Conservation (phyloP, 176 grass and related monocot species). For the Carex littledalei region DNA sequence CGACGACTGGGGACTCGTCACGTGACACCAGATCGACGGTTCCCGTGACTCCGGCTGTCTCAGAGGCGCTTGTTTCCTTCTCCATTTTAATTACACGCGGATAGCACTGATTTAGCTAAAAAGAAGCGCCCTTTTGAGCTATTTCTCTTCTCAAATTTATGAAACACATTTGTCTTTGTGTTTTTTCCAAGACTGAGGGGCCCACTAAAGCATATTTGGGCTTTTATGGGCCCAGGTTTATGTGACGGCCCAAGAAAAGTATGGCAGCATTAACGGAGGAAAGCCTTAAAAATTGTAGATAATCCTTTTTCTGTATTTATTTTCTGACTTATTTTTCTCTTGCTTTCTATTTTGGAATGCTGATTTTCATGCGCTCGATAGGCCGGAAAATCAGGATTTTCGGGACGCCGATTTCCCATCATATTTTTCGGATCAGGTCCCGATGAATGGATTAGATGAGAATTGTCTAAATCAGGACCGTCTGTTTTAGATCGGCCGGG, state of each 20-base stretch:
- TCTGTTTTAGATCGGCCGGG: neutral
- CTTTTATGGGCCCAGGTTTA: neutral
- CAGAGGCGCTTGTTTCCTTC: constrained; percentile 2
- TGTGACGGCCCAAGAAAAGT: neutral
- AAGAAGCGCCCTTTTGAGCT: neutral
- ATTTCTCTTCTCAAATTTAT: neutral
- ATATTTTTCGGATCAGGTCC: neutral
- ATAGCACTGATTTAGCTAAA: neutral
- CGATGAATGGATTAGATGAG: neutral
- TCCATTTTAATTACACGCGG: neutral
- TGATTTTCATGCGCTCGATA: neutral
- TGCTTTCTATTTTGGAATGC: neutral
- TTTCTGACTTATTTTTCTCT: neutral
- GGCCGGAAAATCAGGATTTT: neutral
- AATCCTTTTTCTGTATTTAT: neutral
- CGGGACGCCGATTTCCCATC: neutral
- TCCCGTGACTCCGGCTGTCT: constrained; percentile 30
- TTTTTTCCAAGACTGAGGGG: neutral
- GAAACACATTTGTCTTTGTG: neutral
- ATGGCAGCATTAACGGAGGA: neutral
- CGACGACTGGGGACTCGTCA: neutral
- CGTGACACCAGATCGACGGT: constrained; percentile 38
- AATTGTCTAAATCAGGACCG: neutral
- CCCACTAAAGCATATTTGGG: neutral
- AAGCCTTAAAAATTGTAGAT: too few relatives aligned